These are phyloP conservation scores for Leccinum broughii DNA, from an alignment of 768 basidiomycete species.

Conservation along the genomic window DNA sequence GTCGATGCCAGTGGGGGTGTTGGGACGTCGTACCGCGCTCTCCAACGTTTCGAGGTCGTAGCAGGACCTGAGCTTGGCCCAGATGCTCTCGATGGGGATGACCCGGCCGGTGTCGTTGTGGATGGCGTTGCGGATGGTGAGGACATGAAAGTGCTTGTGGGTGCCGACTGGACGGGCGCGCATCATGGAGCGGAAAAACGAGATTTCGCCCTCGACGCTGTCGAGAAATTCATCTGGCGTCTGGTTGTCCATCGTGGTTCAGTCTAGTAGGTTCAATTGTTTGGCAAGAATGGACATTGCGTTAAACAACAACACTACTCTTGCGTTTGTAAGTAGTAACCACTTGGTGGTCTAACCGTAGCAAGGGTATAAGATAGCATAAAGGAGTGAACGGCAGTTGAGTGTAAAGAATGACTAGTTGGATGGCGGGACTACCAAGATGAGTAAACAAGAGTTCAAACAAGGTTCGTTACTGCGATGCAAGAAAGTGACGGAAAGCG, in stretches of 20 bases:
- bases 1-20: background rate
- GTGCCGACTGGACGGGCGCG: constrained; percentile 80
- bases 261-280: constrained; percentile 20
- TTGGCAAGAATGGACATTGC: constrained; percentile 13
- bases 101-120: constrained; percentile 64
- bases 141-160: constrained; percentile 79
- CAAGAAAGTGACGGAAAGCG: constrained; percentile 21
- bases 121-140: constrained; percentile 73
- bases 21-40: constrained; percentile 41
- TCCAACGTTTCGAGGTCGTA: constrained; percentile 81
- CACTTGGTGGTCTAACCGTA: constrained; percentile 11
- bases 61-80: constrained; percentile 69
- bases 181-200: constrained; percentile 82
- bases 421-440: constrained; percentile 17
- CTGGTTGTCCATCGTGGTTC: constrained; percentile 29
- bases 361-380: constrained; percentile 31
- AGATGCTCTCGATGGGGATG: constrained; percentile 64
- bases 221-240: constrained; percentile 52
- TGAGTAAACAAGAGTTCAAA: constrained; percentile 12
- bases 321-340: constrained; percentile 21
- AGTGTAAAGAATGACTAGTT: constrained; percentile 19
- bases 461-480: constrained; percentile 22
- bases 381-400: constrained; percentile 25
- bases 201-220: constrained; percentile 78
- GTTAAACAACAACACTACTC: constrained; percentile 25